A percentile compares a stretch with the other conserved stretches of the same genome.
These are phyloP conservation scores for Cylindrotheca closterium DNA, from an alignment of 108 stramenopile genomes.

Conservation along the genomic window DNA sequence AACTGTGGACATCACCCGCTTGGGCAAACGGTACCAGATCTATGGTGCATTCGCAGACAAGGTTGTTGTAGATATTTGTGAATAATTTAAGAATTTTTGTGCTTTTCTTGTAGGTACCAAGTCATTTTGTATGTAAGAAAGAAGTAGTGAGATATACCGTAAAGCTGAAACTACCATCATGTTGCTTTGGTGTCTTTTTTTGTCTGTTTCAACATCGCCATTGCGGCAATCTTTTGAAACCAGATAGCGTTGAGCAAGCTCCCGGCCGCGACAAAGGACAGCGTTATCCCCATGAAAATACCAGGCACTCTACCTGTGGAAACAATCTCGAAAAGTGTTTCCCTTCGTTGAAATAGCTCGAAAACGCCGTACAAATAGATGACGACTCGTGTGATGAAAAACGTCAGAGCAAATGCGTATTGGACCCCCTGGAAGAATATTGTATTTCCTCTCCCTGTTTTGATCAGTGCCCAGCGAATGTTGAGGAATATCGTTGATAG, in stretches of 20 bases:
- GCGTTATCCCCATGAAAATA: conserved; percentile 1
- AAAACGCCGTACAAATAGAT: conserved; percentile 3
- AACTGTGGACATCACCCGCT: too few species aligned
- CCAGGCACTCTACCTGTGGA: not conserved
- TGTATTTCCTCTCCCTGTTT: conserved; percentile 5
- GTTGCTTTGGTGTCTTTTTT: too few species aligned
- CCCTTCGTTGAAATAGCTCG: not conserved
- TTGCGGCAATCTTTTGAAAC: conserved; percentile 8
- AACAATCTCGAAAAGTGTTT: not conserved
- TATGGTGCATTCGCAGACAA: too few species aligned
- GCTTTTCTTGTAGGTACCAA: too few species aligned
- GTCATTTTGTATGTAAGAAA: too few species aligned
- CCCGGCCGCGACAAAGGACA: conserved; percentile 3
- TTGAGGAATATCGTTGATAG: conserved; percentile 15
- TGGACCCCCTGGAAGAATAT: not conserved
- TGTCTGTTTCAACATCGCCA: not conserved
- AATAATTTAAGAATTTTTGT: too few species aligned
- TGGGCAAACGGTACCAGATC: too few species aligned
- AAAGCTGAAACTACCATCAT: too few species aligned
- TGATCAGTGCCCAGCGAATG: conserved; percentile 18
- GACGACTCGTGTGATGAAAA: conserved; percentile 12
- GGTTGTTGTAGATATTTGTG: too few species aligned
- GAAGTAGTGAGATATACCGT: too few species aligned
- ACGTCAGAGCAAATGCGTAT: conserved; percentile 7
- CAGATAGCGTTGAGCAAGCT: not conserved